phyloP scores from a whole-genome alignment of 768 basidiomycete genomes.

The Agaricus sinodeliciosus region DNA sequence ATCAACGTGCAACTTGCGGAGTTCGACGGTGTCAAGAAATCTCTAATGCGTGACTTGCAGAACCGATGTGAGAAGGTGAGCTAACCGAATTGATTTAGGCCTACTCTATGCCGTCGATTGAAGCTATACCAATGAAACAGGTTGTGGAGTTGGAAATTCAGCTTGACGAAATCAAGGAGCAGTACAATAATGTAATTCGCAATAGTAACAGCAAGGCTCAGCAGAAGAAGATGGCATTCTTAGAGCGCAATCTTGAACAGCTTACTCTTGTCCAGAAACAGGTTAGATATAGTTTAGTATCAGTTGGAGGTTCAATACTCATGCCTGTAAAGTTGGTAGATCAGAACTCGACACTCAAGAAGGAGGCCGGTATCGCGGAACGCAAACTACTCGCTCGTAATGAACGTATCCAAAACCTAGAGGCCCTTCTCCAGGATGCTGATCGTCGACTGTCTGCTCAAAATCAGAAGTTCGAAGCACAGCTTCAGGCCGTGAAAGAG shows the following conservation, averaged over 20 bases:
- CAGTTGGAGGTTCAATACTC: conserved; percentile 11
- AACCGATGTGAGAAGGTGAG: conserved; percentile 98
- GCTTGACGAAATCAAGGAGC: conserved; percentile 96
- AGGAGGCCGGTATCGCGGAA: conserved; percentile 95
- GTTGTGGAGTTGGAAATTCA: conserved; percentile 99
- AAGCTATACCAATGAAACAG: conserved; percentile 31
- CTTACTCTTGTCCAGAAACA: conserved; percentile 96
- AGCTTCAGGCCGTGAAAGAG: conserved; percentile 87
- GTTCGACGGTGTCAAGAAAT: conserved; percentile 98
- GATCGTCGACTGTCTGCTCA: conserved; percentile 88
- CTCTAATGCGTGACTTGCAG: conserved; percentile 96
- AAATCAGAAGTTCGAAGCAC: conserved; percentile 93
- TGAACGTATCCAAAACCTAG: conserved; percentile 96
- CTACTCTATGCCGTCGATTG: not conserved
- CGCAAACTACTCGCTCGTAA: conserved; percentile 94
- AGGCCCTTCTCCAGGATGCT: conserved; percentile 87
- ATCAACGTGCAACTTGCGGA: conserved; percentile 98
- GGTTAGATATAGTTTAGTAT: conserved; percentile 35
- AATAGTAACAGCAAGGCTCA: conserved; percentile 98
- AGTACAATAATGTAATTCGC: conserved; percentile 97
- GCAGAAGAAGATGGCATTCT: conserved; percentile 98
- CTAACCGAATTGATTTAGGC: not conserved
- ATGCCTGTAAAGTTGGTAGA: conserved; percentile 74
- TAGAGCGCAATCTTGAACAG: conserved; percentile 95
- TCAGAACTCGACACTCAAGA: conserved; percentile 95